Evolutionary conservation across 805 yeast genomes (phyloP), one percentile per base, ranked within the genome.

Genomic region (Hemisphaericaspora nanyangensis): DNA sequence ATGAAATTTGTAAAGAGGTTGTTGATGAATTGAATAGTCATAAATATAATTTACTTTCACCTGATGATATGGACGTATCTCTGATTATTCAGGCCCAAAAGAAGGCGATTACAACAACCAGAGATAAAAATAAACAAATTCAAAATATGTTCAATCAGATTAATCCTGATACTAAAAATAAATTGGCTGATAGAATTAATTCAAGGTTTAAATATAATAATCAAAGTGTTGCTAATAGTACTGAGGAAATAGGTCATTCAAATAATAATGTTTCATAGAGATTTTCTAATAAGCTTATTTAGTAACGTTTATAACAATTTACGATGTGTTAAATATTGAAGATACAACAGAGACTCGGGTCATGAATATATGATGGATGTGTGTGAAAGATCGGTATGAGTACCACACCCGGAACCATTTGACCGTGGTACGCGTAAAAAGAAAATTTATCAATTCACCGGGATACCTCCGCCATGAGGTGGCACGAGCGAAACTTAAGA

Each of bases 51-150:
- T 3, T 22, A 8, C 5, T 3, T 22, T 22, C 11, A 5, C 26
- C 26, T 12, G 60, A 58, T 4, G 75, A 70, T 47, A 51, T 67
- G 34, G 72, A 68, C 35, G 58, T 71, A 18, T 47, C 49, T 17
- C 50, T 61, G 38, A 64, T 68, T 17, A 56, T 68, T 28, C 49
- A 49, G 28, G 71, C 72, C 6, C 73, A 69, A 42, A 46, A 54
- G 29, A 56, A 54, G 25, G 72, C 70, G 5, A 64, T 68, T 29
- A 51, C 50, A 34, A 47, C 47, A 34, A 70, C 68, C 38, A 60
- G 67, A 39, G 60, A 55, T 25, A 76, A 77, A 47, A 77, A 76
- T 40, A 49, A 50, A 16, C 52, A 56, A 34, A 55, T 76, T 22
- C 66, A 65, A 48, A 69, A 61, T 47, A 60, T 70, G 35, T 77